Evolutionary conservation across 768 basidiomycete genomes (phyloP).

Genomic region (Lentinula aciculospora): DNA sequence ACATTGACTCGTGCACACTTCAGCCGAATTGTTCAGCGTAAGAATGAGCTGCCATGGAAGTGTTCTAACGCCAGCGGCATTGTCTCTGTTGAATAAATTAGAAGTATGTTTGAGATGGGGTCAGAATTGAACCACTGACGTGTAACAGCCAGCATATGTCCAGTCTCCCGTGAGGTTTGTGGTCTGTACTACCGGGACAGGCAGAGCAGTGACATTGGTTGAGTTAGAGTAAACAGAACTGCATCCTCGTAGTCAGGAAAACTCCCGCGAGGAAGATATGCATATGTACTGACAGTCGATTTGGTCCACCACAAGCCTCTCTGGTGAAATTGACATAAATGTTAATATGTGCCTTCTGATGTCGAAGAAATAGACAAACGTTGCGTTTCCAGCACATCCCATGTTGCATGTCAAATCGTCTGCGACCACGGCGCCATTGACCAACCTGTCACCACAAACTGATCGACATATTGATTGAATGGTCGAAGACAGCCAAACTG

Average conservation of each 20-base stretch:
- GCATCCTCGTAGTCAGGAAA: background rate
- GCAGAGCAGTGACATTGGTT: constrained; percentile 43
- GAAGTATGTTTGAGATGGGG: background rate
- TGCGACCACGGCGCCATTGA: constrained; percentile 51
- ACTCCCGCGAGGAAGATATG: background rate
- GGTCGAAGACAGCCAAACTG: background rate
- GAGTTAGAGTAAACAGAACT: constrained; percentile 56
- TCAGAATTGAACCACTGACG: constrained; percentile 30
- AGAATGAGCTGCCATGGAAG: constrained; percentile 60
- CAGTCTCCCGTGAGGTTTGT: constrained; percentile 59
- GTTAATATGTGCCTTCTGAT: background rate
- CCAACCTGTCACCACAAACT: constrained; percentile 70
- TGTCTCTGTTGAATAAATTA: background rate
- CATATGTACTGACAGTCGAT: constrained; percentile 32
- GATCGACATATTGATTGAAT: background rate
- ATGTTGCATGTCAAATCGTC: constrained; percentile 57
- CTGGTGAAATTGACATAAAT: constrained; percentile 21
- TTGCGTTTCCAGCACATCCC: constrained; percentile 64
- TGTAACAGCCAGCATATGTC: constrained; percentile 61
- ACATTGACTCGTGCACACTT: constrained; percentile 64
- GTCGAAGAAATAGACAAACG: constrained; percentile 32
- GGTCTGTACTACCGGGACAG: constrained; percentile 53
- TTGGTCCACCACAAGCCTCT: constrained; percentile 69
- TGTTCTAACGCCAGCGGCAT: constrained; percentile 32
- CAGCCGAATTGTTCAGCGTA: constrained; percentile 56